Percentiles rank a stretch among this genome's conserved stretches.
Conservation (phyloP, 805 yeast species). For the Scheffersomyces ergatensis region DNA sequence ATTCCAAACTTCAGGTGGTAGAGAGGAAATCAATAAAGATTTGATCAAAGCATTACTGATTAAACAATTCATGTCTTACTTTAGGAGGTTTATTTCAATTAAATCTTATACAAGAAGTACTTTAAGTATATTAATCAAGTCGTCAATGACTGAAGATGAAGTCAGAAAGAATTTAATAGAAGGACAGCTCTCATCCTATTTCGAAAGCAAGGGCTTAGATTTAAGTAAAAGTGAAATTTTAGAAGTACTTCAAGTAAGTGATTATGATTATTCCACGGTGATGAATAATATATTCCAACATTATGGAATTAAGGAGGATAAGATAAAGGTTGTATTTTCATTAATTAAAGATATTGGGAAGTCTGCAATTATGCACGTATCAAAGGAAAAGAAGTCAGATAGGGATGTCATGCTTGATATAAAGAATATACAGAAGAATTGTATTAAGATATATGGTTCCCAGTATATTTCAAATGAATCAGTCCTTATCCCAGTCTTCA, state of each 20-base stretch:
- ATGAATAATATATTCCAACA: neutral
- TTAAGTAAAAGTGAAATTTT: neutral
- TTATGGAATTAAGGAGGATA: neutral
- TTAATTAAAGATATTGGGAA: neutral
- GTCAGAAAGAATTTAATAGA: neutral
- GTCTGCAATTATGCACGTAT: neutral
- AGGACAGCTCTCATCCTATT: neutral
- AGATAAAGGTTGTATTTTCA: neutral
- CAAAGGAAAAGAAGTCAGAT: neutral
- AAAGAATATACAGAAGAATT: neutral
- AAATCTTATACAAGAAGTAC: slow-evolving; percentile 11
- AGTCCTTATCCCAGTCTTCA: neutral
- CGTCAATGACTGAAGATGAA: neutral
- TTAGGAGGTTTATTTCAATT: slow-evolving; percentile 9
- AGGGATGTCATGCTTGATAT: neutral
- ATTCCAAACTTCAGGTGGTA: slow-evolving; percentile 31
- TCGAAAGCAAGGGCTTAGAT: neutral
- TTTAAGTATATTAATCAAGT: slow-evolving; percentile 6
- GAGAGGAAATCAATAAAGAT: slow-evolving; percentile 30
- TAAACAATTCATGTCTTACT: slow-evolving; percentile 10
- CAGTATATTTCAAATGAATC: neutral
- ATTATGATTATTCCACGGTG: neutral
- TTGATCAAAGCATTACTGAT: slow-evolving; percentile 29
- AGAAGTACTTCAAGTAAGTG: neutral
- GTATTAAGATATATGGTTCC: neutral